Evolutionary conservation across 805 yeast species (phyloP).

Genomic region (Lachancea meyersii): DNA sequence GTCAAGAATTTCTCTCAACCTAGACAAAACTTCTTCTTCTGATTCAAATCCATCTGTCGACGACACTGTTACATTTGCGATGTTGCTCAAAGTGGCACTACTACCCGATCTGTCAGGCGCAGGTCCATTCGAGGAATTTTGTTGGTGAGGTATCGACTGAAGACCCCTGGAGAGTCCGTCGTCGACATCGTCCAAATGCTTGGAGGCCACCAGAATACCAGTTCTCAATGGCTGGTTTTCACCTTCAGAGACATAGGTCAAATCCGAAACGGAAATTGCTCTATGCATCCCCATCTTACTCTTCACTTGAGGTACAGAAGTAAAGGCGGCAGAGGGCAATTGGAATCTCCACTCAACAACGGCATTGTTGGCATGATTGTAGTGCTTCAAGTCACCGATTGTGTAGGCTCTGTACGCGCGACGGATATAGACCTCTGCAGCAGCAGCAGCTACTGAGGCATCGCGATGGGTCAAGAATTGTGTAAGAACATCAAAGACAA

Average conservation of each 20-base stretch:
- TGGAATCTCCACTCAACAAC: conserved; percentile 84
- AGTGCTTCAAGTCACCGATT: conserved; percentile 67
- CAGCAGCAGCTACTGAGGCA: conserved; percentile 88
- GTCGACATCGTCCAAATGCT: conserved; percentile 84
- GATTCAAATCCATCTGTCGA: conserved; percentile 66
- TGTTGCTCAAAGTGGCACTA: conserved; percentile 53
- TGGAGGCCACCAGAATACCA: conserved; percentile 76
- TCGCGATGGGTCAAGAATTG: conserved; percentile 83
- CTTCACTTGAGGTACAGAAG: conserved; percentile 52
- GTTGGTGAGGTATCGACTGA: conserved; percentile 54
- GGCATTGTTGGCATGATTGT: conserved; percentile 50
- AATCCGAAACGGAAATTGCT: conserved; percentile 89
- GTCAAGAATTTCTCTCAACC: conserved; percentile 57
- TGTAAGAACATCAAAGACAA: conserved; percentile 91
- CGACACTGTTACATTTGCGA: conserved; percentile 72
- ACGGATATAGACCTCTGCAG: conserved; percentile 93
- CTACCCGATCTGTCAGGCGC: conserved; percentile 43
- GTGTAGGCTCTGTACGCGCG: conserved; percentile 96
- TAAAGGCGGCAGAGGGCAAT: conserved; percentile 76
- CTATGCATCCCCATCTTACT: conserved; percentile 56
- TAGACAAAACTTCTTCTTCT: conserved; percentile 61
- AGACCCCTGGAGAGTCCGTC: conserved; percentile 72
- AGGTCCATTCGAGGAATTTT: conserved; percentile 38
- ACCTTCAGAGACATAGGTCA: conserved; percentile 77
- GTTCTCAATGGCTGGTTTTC: conserved; percentile 63